Base-by-base conservation (phyloP, 352 stramenopile genomes). In the Phytophthora constricta region DNA sequence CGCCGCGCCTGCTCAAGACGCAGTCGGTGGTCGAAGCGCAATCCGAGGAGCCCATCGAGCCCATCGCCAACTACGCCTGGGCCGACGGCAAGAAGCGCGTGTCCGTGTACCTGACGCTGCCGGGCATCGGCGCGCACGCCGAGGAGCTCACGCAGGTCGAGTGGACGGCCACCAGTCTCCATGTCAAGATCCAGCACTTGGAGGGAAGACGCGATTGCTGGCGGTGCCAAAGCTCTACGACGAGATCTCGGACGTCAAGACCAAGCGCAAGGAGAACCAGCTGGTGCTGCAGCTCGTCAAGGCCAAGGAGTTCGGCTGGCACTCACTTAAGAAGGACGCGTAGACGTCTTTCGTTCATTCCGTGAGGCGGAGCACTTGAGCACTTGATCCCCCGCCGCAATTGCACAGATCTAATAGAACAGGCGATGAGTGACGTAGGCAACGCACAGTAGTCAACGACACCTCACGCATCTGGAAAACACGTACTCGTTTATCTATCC, bases 311-410 rank as follows among this genome's bases (percentile, higher is more conserved):
- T 70, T 91, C 49, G 87, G 76, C 55, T 96, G 88, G 88, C 73
- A 80, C 81, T 86, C 84, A 61, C 75, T 95, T 50, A 94, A 96
- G 81, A 96, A 96, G 79, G 78, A 89, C 49, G 74, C 84, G 47
- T 91, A 69, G 58, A 59, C 23, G 19, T n/a, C 28, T 45, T 50
- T 31, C 4, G 37, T n/a, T n/a, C n/a, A n/a, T n/a, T n/a, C n/a
- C n/a, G n/a, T n/a, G n/a, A n/a, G n/a, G n/a, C n/a, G n/a, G n/a
- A n/a, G n/a, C n/a, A n/a, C n/a, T n/a, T n/a, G n/a, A n/a, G n/a
- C n/a, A n/a, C n/a, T n/a, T n/a, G n/a, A n/a, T n/a, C n/a, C n/a
- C n/a, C n/a, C n/a, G n/a, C 31, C 31, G 31, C 31, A 7, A 39
- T 13, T 39, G 31, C 31, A 39, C 31, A 39, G 31, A 39, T 39